phyloP scores from a whole-genome alignment of 1,284 basidiomycete genomes.

The Neonothopanus nambi region DNA sequence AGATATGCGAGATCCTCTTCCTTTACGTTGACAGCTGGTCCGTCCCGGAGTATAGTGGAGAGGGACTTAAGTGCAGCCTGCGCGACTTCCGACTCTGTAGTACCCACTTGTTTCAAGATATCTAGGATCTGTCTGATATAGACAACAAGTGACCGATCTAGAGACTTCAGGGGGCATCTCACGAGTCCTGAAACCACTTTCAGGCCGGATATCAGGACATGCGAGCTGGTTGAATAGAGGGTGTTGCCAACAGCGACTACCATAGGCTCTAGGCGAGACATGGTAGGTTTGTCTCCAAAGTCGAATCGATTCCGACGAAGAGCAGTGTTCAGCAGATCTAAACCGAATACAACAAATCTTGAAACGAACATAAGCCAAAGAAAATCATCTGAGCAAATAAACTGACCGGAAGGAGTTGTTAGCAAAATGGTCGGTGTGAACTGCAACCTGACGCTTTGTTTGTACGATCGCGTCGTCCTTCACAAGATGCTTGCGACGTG shows the following conservation, averaged over 20 bases:
- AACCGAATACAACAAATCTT: conserved; percentile 90
- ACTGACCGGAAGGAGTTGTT: conserved; percentile 82
- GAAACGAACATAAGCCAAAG: not conserved
- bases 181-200: conserved; percentile 83
- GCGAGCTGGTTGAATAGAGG: conserved; percentile 82
- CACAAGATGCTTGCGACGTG: conserved; percentile 38
- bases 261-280: conserved; percentile 85
- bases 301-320: conserved; percentile 87
- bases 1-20: conserved; percentile 90
- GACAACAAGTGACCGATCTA: conserved; percentile 80
- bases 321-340: conserved; percentile 90
- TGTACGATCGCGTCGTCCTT: conserved; percentile 76
- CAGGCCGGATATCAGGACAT: conserved; percentile 81
- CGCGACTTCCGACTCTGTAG: conserved; percentile 86
- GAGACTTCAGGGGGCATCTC: conserved; percentile 81
- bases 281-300: conserved; percentile 70
- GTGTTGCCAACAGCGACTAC: conserved; percentile 90
- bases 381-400: not conserved
- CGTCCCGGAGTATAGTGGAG: conserved; percentile 84
- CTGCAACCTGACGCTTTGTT: conserved; percentile 64
- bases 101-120: conserved; percentile 84
- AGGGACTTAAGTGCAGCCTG: conserved; percentile 90
- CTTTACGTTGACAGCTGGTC: conserved; percentile 76
- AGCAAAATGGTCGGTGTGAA: conserved; percentile 70
- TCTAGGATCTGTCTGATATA: conserved; percentile 86